A percentile compares a stretch with the other conserved stretches of the same genome.
Evolutionary conservation across 441 rosid species (phyloP).

Genomic region (Adansonia gregorii): DNA sequence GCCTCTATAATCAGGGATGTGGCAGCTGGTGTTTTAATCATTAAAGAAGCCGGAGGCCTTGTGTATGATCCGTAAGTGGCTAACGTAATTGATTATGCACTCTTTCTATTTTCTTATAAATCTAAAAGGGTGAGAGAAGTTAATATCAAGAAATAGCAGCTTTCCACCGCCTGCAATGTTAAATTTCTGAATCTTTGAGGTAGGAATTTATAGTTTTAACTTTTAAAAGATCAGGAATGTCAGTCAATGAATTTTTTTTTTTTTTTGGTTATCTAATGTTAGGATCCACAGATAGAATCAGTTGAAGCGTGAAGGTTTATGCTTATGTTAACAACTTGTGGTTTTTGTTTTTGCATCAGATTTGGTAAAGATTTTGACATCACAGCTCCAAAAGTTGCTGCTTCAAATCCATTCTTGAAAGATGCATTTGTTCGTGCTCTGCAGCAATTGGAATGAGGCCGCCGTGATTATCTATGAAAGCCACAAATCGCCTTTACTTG

Average conservation of each 20-base stretch:
- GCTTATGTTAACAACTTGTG: conserved; percentile 19
- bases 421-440: conserved; percentile 71
- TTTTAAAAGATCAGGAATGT: neutral
- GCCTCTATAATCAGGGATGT: conserved; percentile 69
- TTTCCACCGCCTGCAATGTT: neutral
- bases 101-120: neutral
- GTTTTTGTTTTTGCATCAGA: conserved; percentile 47
- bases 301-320: conserved; percentile 4
- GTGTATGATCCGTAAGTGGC: conserved; percentile 89
- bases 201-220: neutral
- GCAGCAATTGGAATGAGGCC: conserved; percentile 48
- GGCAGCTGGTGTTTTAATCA: conserved; percentile 84
- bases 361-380: conserved; percentile 88
- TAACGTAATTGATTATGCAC: neutral
- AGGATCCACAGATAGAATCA: neutral
- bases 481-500: neutral
- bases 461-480: neutral
- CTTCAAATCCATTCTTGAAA: conserved; percentile 75
- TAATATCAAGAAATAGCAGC: neutral
- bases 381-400: conserved; percentile 79
- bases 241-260: neutral
- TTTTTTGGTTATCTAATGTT: neutral
- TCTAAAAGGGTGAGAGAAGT: neutral
- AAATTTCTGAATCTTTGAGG: neutral
- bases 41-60: conserved; percentile 90